phyloP scores from a whole-genome alignment of 805 yeast species.

The Scheffersomyces lignosus region DNA sequence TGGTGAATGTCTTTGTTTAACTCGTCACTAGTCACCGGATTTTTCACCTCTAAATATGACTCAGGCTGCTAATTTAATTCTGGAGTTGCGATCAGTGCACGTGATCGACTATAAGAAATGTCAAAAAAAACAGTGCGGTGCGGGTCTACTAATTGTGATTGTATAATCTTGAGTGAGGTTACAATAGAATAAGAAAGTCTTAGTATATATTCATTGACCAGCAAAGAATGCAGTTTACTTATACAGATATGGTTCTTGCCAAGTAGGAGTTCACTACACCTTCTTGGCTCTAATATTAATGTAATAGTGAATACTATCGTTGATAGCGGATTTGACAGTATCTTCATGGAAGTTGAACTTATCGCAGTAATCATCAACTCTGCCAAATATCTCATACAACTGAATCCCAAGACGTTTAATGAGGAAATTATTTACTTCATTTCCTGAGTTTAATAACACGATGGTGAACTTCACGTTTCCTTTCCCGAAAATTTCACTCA shows the following conservation, averaged over 20 bases:
- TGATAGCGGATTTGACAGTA: conserved; percentile 7
- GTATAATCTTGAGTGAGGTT: too few species aligned
- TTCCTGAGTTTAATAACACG: conserved; percentile 26
- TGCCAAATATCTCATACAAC: conserved; percentile 35
- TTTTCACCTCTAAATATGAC: too few species aligned
- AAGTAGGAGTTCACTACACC: background rate
- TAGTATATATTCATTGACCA: background rate
- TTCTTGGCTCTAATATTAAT: conserved; percentile 28
- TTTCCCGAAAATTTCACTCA: conserved; percentile 30
- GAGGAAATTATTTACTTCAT: conserved; percentile 31
- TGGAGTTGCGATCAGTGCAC: too few species aligned
- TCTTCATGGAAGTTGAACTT: conserved; percentile 12
- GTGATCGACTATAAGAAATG: too few species aligned
- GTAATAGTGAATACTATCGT: conserved; percentile 19
- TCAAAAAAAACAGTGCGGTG: too few species aligned
- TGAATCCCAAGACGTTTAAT: conserved; percentile 27
- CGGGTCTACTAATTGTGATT: too few species aligned
- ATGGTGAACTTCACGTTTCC: conserved; percentile 31
- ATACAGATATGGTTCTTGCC: background rate
- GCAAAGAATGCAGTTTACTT: background rate
- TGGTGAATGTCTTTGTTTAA: too few species aligned
- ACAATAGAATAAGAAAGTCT: too few species aligned
- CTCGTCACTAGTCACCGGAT: too few species aligned
- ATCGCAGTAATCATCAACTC: conserved; percentile 26
- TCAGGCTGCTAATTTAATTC: too few species aligned